Conservation (phyloP, 2,329 filamentous ascomycete genomes). For the Fusarium keratoplasticum region DNA sequence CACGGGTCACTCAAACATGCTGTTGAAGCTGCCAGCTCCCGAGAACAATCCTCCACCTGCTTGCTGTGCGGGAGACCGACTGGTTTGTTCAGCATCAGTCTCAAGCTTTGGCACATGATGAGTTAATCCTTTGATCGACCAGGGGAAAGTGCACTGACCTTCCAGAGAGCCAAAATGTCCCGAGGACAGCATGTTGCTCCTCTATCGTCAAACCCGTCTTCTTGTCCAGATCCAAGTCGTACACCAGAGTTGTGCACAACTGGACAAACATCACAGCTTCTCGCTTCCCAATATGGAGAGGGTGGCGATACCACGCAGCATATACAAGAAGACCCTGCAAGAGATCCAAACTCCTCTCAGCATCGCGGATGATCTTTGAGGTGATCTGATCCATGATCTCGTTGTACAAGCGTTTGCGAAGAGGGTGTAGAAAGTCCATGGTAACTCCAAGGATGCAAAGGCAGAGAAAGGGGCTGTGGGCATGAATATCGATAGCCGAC, state of each 20-base stretch:
- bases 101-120: background rate
- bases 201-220: background rate
- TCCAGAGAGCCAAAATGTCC: background rate
- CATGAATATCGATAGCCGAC: background rate
- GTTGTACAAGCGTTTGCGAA: background rate
- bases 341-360: background rate
- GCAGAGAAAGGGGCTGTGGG: background rate
- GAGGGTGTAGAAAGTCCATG: background rate
- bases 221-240: background rate
- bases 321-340: background rate
- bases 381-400: slow-evolving; percentile 1
- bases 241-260: background rate
- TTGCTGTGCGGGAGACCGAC: background rate
- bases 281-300: background rate
- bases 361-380: background rate
- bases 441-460: background rate
- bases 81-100: background rate
- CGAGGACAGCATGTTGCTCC: background rate
- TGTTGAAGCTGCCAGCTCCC: background rate
- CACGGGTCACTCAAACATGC: background rate
- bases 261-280: background rate
- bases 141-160: background rate
- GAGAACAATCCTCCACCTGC: background rate
- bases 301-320: background rate
- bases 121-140: background rate